Evolutionary conservation across 768 basidiomycete species (phyloP), one percentile per base, ranked within the genome.

Genomic region (Solioccasus polychromus): DNA sequence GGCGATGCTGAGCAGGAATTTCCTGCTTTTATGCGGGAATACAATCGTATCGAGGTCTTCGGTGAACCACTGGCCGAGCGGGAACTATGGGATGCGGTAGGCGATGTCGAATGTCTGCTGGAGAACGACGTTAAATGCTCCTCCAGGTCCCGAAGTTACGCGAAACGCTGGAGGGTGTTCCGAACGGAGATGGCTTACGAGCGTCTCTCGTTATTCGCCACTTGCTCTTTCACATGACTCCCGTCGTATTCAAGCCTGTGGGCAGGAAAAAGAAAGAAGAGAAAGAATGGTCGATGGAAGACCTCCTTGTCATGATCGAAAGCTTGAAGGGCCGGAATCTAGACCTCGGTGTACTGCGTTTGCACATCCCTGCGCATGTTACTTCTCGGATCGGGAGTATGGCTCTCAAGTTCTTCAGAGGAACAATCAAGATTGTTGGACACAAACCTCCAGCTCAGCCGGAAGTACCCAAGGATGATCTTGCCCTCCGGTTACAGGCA

Each of bases 341-440:
- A 5, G 87, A 89, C 53, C 52, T 77, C 4, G 74, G 71, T 2
- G 78, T 85, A 2, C 68, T 88, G 15, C 77, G 79, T 50, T 73
- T 75, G 24, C 78, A 80, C 52, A 74, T 62, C 15, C 64, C 68
- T 5, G 87, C 85, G 0, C 76, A 77, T 37, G 83, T 89, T 8
- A 88, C 85, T 1, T 78, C 79, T 0, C 68, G 71, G 17, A 80
- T 89, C 35, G 73, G 71, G 5, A 54, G 64, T 8, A 61, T 88
- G 8, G 78, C 83, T 0, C 25, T 58, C 8, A 73, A 74, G 0
- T 69, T 76, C 1, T 80, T 87, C 40, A 70, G 68, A 19, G 85
- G 85, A 48, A 62, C 66, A 2, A 60, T 88, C 4, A 47, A 63
- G 7, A 75, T 87, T 1, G 62, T 87, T 8, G 87, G 78, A 4